Evolutionary conservation across 2,329 filamentous ascomycete genomes (phyloP), one percentile per base, ranked within the genome.

Genomic region (Xylariaceae sp.): DNA sequence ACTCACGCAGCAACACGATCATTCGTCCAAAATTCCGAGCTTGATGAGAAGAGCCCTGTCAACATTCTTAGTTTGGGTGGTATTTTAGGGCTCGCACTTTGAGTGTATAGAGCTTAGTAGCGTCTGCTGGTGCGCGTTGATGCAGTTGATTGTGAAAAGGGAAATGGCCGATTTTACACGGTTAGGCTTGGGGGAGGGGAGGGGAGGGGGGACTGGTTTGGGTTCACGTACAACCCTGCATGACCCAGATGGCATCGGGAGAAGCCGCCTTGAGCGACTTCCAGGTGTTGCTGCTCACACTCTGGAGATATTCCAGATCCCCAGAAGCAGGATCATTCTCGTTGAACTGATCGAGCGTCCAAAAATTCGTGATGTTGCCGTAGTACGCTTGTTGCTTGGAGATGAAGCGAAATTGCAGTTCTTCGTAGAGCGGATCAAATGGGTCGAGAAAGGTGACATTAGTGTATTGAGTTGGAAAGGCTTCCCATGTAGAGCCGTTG

Each of bases 301-400:
- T 57, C 53, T 53, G 30, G 17, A 57, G 50, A 40, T 57, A 57
- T 11, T 15, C 39, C 5, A 57, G 39, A 19, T 55, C 55, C 2
- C 55, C 50, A 5, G 55, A 57, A 17, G 45, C 43, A 30, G 55
- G 55, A 15, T 55, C 49, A 14, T 57, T 57, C 46, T 57, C 55
- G 17, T 57, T 57, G 14, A 53, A 57, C 39, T 57, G 55, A 38
- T 57, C 55, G n/a, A 57, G 39, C 6, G 55, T 57, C 47, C 48
- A 57, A 17, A 57, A 42, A 31, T 55, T 42, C 2, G 55, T 57
- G 18, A 57, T 31, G 32, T 57, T 52, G 11, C 55, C 55, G 27
- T 55, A 57, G 12, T 53, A 55, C 1, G 43, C 41, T 19, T 53
- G 46, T 18, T 57, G 55, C 42, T 57, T 57, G 11, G 55, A 47